A percentile compares a stretch with the other conserved stretches of the same genome.
Evolutionary conservation across 2,329 filamentous ascomycete species (phyloP).

Genomic region (Microdochium trichocladiopsis): DNA sequence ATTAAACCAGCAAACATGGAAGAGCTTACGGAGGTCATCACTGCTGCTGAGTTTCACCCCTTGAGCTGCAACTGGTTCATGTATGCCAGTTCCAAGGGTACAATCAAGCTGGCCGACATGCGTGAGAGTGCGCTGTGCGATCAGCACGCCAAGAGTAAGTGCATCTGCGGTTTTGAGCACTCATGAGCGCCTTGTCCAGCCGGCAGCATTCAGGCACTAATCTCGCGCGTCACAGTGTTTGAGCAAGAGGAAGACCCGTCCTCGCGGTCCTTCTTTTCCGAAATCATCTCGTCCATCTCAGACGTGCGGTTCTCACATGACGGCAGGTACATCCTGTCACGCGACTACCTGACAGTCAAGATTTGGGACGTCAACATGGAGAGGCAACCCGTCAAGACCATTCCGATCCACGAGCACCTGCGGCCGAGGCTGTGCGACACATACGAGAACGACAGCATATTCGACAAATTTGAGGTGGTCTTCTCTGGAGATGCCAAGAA

Average conservation of each 20-base stretch:
- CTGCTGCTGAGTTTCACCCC: conserved; percentile 94
- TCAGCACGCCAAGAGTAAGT: conserved; percentile 85
- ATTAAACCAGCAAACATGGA: conserved; percentile 99
- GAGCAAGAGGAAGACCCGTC: conserved; percentile 98
- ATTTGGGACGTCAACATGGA: conserved; percentile 99
- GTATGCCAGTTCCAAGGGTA: conserved; percentile 98
- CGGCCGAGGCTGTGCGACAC: conserved; percentile 92
- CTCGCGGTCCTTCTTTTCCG: conserved; percentile 97
- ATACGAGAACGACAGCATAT: conserved; percentile 99
- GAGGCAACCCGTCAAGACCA: conserved; percentile 92
- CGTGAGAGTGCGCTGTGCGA: conserved; percentile 93
- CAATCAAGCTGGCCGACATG: conserved; percentile 98
- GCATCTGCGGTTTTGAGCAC: conserved; percentile 3
- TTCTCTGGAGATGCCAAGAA: conserved; percentile 98
- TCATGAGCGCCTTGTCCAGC: conserved; percentile 4
- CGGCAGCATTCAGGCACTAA: conserved; percentile 11
- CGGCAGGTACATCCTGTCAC: conserved; percentile 92
- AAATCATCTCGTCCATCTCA: conserved; percentile 99
- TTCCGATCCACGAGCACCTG: conserved; percentile 96
- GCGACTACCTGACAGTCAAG: conserved; percentile 97
- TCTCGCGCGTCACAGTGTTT: conserved; percentile 61
- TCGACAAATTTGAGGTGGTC: conserved; percentile 99
- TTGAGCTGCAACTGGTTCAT: conserved; percentile 99
- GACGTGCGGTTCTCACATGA: conserved; percentile 97
- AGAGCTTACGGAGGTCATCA: conserved; percentile 97